Conservation (phyloP, 345 rosid genomes). For the Geranium brycei region DNA sequence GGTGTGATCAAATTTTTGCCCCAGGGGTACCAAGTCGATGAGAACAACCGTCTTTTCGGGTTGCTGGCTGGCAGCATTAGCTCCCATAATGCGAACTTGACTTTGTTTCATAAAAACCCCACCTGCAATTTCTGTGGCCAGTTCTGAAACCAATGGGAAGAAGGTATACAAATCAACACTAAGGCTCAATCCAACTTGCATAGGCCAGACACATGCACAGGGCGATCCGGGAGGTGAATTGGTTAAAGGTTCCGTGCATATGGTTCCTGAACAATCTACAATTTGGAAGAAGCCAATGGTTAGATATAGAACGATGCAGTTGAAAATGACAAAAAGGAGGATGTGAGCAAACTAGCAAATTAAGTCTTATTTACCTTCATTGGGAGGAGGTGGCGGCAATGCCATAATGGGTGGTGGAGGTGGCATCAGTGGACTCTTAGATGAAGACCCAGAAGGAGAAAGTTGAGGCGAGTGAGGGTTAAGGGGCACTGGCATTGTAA, state of each 20-base stretch:
- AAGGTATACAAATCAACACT: constrained; percentile 76
- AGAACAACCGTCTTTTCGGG: constrained; percentile 79
- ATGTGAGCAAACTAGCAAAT: constrained; percentile 4
- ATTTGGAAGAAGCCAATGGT: constrained; percentile 8
- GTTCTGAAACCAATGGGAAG: constrained; percentile 88
- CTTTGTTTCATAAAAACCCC: constrained; percentile 94
- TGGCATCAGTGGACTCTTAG: constrained; percentile 46
- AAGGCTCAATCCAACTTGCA: constrained; percentile 75
- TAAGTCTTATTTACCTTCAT: constrained; percentile 40
- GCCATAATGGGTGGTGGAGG: constrained; percentile 46
- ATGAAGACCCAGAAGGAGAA: constrained; percentile 31
- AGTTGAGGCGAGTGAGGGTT: constrained; percentile 16
- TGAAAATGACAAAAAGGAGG: background rate
- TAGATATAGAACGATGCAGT: background rate
- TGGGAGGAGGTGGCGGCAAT: constrained; percentile 94
- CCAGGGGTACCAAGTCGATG: constrained; percentile 75
- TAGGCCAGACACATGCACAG: constrained; percentile 89
- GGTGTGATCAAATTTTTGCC: constrained; percentile 55
- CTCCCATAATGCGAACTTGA: constrained; percentile 95
- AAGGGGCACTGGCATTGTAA: constrained; percentile 11
- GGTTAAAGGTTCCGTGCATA: constrained; percentile 75
- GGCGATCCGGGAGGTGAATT: constrained; percentile 95
- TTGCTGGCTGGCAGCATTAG: constrained; percentile 72
- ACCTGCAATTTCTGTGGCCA: constrained; percentile 62
- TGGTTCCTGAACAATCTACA: constrained; percentile 65